A percentile compares a stretch with the other conserved stretches of the same genome.
phyloP scores from a whole-genome alignment of 1,284 basidiomycete genomes.

The Ceratobasidium theobromae region DNA sequence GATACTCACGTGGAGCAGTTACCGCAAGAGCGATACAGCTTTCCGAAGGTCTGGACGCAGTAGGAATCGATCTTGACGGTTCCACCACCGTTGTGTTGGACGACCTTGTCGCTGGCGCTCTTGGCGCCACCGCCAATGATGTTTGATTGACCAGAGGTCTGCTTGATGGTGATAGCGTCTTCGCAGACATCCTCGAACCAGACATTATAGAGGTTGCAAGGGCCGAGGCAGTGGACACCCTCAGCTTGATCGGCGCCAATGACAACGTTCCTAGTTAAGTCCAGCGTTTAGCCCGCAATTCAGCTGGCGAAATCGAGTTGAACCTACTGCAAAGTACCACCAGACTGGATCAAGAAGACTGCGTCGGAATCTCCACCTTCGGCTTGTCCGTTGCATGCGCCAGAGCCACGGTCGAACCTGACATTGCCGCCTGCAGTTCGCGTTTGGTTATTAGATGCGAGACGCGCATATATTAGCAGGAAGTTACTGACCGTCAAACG shows the following conservation, averaged over 20 bases:
- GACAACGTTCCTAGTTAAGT: conserved; percentile 45
- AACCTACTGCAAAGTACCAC: conserved; percentile 43
- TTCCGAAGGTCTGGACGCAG: conserved; percentile 26
- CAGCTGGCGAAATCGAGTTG: neutral
- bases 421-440: conserved; percentile 11
- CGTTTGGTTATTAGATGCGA: neutral
- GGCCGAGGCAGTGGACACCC: no score
- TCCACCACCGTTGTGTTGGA: conserved; percentile 28
- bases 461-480: neutral
- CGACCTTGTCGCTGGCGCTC: conserved; percentile 32
- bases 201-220: neutral
- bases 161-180: conserved; percentile 35
- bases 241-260: conserved; percentile 48
- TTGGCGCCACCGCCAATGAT: conserved; percentile 34
- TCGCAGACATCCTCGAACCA: conserved; percentile 33
- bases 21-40: conserved; percentile 33
- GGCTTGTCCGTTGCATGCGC: conserved; percentile 29
- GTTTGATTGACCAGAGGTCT: conserved; percentile 26
- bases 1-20: conserved; percentile 31
- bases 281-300: neutral
- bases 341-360: conserved; percentile 40
- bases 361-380: conserved; percentile 32
- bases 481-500: conserved; percentile 4
- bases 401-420: conserved; percentile 29
- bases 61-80: conserved; percentile 32